These are phyloP conservation scores for Aspergillus mulundensis DNA, from an alignment of 495 filamentous ascomycete genomes.

Conservation along the genomic window DNA sequence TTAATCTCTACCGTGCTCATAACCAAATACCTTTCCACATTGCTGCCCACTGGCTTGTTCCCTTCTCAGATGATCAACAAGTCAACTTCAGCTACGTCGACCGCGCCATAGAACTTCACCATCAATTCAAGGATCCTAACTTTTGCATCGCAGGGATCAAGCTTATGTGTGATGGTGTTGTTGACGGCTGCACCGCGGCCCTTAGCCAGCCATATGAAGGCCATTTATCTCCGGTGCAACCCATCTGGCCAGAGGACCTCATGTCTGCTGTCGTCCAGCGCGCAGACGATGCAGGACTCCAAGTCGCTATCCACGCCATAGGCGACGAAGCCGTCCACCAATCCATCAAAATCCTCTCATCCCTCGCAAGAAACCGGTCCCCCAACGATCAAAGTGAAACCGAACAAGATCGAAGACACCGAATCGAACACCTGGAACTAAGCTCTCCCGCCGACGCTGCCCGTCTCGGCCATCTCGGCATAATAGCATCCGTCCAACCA, in stretches of 20 bases:
- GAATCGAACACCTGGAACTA: conserved; percentile 60
- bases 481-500: conserved; percentile 59
- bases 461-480: conserved; percentile 49
- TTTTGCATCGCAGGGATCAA: conserved; percentile 57
- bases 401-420: conserved; percentile 31
- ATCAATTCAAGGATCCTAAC: conserved; percentile 45
- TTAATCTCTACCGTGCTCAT: conserved; percentile 44
- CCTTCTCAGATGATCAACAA: conserved; percentile 35
- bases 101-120: conserved; percentile 46
- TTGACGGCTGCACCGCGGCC: conserved; percentile 59
- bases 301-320: conserved; percentile 65
- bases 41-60: conserved; percentile 61
- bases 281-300: conserved; percentile 51
- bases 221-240: conserved; percentile 39
- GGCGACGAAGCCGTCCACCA: conserved; percentile 54
- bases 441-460: conserved; percentile 48
- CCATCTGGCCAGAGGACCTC: conserved; percentile 49
- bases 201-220: conserved; percentile 52
- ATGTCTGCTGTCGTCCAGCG: conserved; percentile 51
- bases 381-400: background rate
- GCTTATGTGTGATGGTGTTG: conserved; percentile 57
- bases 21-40: conserved; percentile 51
- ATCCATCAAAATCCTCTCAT: conserved; percentile 49
- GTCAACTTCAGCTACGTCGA: conserved; percentile 50
- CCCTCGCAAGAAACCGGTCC: background rate